These are phyloP conservation scores for Herpetomonas tarakana DNA, from an alignment of 208 protist genomes.

Conservation along the genomic window DNA sequence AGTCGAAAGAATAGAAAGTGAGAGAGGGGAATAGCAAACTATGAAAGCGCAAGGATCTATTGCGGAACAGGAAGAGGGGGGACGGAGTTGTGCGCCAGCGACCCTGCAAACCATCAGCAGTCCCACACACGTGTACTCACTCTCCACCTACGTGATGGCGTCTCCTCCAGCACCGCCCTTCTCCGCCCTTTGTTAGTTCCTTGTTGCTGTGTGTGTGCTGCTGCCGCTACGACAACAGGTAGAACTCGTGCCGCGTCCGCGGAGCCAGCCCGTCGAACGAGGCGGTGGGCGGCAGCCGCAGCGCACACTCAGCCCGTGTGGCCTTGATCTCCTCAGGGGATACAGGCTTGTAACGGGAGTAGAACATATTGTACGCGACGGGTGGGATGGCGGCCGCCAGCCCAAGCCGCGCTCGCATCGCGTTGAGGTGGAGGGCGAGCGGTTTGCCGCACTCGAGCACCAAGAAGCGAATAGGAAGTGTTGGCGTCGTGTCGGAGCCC, in stretches of 20 bases:
- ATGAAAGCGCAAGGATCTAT: too few species aligned
- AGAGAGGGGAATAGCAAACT: too few species aligned
- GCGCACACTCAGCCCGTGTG: slow-evolving; percentile 34
- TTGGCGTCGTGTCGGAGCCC: not conserved
- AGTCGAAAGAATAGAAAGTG: too few species aligned
- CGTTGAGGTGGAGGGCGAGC: slow-evolving; percentile 81
- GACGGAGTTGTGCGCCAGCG: too few species aligned
- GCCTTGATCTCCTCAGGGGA: slow-evolving; percentile 26
- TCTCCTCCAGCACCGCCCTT: not conserved
- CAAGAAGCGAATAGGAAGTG: slow-evolving; percentile 67
- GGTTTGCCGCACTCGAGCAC: slow-evolving; percentile 43
- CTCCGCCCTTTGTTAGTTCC: not conserved
- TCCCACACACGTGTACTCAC: too few species aligned
- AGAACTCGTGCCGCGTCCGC: slow-evolving; percentile 29
- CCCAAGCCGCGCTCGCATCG: slow-evolving; percentile 41
- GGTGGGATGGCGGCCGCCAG: slow-evolving; percentile 29
- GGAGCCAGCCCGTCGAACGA: slow-evolving; percentile 47
- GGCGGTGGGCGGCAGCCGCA: slow-evolving; percentile 52
- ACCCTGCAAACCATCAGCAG: too few species aligned
- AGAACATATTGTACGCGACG: slow-evolving; percentile 60
- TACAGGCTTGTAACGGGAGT: slow-evolving; percentile 31
- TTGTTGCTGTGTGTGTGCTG: not conserved
- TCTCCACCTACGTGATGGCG: too few species aligned
- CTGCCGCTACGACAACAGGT: slow-evolving; percentile 27
- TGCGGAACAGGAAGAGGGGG: too few species aligned